Conservation (phyloP, 2,329 filamentous ascomycete species). For the Fusarium bulbicola region DNA sequence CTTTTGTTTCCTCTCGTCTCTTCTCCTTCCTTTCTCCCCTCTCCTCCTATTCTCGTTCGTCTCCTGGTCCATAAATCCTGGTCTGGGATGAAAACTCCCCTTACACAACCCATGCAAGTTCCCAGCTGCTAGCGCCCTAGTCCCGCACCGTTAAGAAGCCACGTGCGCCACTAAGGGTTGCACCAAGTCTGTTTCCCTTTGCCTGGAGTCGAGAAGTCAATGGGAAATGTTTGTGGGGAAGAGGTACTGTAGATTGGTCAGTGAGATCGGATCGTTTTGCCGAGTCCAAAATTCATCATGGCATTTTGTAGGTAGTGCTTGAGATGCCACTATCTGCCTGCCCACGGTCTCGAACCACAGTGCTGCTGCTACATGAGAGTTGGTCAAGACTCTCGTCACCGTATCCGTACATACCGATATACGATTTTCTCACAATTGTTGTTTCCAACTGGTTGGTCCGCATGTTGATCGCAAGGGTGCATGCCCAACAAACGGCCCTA, state of each 20-base stretch:
- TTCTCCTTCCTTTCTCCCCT: slow-evolving; percentile 7
- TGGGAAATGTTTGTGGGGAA: slow-evolving; percentile 37
- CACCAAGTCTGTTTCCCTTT: slow-evolving; percentile 16
- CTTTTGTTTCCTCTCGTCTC: slow-evolving; percentile 24
- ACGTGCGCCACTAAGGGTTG: slow-evolving; percentile 43
- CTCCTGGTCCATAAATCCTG: slow-evolving; percentile 7
- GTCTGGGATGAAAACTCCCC: slow-evolving; percentile 12
- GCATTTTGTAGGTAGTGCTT: slow-evolving; percentile 12
- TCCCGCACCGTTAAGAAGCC: slow-evolving; percentile 44
- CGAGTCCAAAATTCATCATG: slow-evolving; percentile 26
- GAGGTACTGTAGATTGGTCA: slow-evolving; percentile 24
- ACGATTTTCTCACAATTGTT: slow-evolving; percentile 18
- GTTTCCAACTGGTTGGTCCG: slow-evolving; percentile 31
- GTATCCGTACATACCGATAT: slow-evolving; percentile 12
- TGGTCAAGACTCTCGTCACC: slow-evolving; percentile 22
- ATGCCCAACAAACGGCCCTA: slow-evolving; percentile 25
- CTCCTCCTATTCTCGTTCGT: neutral
- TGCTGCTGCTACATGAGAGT: slow-evolving; percentile 19
- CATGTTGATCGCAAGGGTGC: slow-evolving; percentile 32
- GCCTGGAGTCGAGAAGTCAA: slow-evolving; percentile 16
- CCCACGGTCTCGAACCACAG: slow-evolving; percentile 17
- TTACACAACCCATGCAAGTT: slow-evolving; percentile 33
- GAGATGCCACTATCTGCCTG: neutral
- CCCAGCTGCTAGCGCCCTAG: slow-evolving; percentile 36
- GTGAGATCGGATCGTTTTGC: slow-evolving; percentile 38